These are phyloP conservation scores for Bondarzewia mesenterica DNA, from an alignment of 1,284 basidiomycete species.

Conservation along the genomic window DNA sequence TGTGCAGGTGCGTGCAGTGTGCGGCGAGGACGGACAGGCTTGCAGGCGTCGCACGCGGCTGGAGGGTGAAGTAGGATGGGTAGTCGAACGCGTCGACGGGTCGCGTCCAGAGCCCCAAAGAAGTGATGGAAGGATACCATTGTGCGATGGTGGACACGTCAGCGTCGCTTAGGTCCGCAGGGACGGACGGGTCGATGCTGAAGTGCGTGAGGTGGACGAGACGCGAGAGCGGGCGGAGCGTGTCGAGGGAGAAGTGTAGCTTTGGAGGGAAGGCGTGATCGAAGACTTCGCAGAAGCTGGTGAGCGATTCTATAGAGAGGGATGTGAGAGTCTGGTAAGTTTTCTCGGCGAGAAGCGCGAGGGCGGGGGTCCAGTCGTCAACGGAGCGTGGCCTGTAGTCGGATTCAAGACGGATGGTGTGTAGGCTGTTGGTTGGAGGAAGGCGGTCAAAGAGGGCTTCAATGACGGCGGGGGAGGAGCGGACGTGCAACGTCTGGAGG, in stretches of 20 bases:
- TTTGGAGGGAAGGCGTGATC: slow-evolving; percentile 12
- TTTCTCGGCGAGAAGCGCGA: slow-evolving; percentile 30
- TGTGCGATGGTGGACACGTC: slow-evolving; percentile 11
- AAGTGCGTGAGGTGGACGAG: slow-evolving; percentile 12
- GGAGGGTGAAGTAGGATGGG: slow-evolving; percentile 11
- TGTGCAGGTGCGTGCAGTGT: slow-evolving; percentile 9
- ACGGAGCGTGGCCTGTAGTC: slow-evolving; percentile 20
- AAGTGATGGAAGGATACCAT: slow-evolving; percentile 15
- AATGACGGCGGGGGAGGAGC: slow-evolving; percentile 23
- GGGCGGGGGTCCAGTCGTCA: slow-evolving; percentile 30
- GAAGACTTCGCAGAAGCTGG: slow-evolving; percentile 13
- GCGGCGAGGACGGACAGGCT: slow-evolving; percentile 9
- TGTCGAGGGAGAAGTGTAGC: slow-evolving; percentile 13
- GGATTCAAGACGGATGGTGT: slow-evolving; percentile 30
- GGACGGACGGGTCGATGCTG: slow-evolving; percentile 11
- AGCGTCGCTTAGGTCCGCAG: slow-evolving; percentile 11
- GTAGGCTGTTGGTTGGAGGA: slow-evolving; percentile 21
- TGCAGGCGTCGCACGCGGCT: slow-evolving; percentile 12
- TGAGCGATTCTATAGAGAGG: slow-evolving; percentile 32
- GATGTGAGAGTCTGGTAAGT: slow-evolving; percentile 28
- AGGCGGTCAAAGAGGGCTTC: slow-evolving; percentile 29
- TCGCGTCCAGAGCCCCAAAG: slow-evolving; percentile 12
- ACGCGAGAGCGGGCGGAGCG: slow-evolving; percentile 12
- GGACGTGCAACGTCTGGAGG: slow-evolving; percentile 36
- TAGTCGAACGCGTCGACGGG: slow-evolving; percentile 13